These are phyloP conservation scores for Melampsora americana DNA, from an alignment of 1,284 basidiomycete genomes.

Conservation along the genomic window DNA sequence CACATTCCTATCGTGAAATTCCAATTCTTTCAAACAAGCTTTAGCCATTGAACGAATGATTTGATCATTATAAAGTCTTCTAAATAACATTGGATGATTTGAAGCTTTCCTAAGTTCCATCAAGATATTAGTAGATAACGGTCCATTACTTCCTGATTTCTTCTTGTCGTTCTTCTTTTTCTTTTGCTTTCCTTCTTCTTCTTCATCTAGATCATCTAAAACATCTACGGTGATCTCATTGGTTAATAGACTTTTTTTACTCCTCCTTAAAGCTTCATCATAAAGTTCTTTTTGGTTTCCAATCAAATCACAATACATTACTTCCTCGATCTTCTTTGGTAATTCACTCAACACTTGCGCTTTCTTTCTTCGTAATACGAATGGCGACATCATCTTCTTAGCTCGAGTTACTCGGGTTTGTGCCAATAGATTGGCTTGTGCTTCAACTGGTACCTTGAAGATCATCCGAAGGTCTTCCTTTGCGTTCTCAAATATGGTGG, in stretches of 20 bases:
- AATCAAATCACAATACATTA: constrained; percentile 94
- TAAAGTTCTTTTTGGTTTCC: constrained; percentile 78
- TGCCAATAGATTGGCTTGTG: constrained; percentile 77
- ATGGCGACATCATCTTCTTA: constrained; percentile 98
- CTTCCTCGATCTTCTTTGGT: constrained; percentile 83
- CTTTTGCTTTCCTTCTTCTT: constrained; percentile 62
- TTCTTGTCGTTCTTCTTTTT: constrained; percentile 32
- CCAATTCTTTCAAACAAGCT: constrained; percentile 81
- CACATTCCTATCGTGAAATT: constrained; percentile 75
- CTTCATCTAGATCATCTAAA: constrained; percentile 54
- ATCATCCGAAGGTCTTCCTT: constrained; percentile 77
- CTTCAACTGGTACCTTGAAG: constrained; percentile 91
- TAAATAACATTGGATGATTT: constrained; percentile 91
- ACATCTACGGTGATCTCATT: constrained; percentile 53
- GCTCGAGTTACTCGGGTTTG: constrained; percentile 87
- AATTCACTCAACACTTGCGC: constrained; percentile 89
- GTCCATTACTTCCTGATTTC: constrained; percentile 49
- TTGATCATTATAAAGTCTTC: constrained; percentile 74
- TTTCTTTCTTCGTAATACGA: constrained; percentile 91
- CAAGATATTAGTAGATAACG: constrained; percentile 69
- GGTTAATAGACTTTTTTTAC: constrained; percentile 74
- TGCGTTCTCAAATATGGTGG: constrained; percentile 75
- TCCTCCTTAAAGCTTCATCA: constrained; percentile 75
- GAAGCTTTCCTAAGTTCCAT: constrained; percentile 96
- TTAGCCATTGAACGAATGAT: constrained; percentile 72